Evolutionary conservation across 106 monocot species (phyloP).

Genomic region (Dactylorhiza incarnata): DNA sequence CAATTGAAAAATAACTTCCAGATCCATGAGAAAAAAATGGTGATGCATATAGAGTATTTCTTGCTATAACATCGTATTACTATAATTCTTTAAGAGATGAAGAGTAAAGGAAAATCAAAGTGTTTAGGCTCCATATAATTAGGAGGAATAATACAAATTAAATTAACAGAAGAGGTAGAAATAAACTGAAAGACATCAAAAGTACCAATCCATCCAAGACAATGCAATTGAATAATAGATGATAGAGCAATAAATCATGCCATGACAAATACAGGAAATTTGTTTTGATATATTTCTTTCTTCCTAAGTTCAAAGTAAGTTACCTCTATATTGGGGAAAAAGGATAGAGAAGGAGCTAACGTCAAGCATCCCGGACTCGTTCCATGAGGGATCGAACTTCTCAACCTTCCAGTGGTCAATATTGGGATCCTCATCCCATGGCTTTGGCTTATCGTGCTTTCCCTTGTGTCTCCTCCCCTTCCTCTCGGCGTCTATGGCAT

Average conservation of each 20-base stretch:
- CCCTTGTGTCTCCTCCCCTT: conserved; percentile 57
- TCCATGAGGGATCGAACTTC: conserved; percentile 95
- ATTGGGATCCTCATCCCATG: conserved; percentile 98
- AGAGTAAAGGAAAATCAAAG: neutral
- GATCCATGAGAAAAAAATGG: neutral
- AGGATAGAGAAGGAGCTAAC: conserved; percentile 89
- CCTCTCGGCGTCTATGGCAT: conserved; percentile 11
- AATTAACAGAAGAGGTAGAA: neutral
- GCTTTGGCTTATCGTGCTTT: conserved; percentile 99
- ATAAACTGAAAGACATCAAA: neutral
- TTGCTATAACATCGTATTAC: neutral
- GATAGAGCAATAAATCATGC: neutral
- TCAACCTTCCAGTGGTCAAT: conserved; percentile 94
- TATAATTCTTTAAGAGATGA: neutral
- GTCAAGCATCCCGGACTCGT: conserved; percentile 91
- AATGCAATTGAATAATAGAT: neutral
- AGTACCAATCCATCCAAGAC: neutral
- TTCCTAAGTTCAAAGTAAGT: neutral
- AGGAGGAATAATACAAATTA: neutral
- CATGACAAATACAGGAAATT: neutral
- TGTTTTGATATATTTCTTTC: neutral
- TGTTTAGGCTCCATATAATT: neutral
- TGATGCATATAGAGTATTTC: neutral
- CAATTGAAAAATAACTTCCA: neutral
- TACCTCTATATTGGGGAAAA: conserved; percentile 92